Conservation (phyloP, 2,329 filamentous ascomycete genomes). For the Dactylellina drechsleri region DNA sequence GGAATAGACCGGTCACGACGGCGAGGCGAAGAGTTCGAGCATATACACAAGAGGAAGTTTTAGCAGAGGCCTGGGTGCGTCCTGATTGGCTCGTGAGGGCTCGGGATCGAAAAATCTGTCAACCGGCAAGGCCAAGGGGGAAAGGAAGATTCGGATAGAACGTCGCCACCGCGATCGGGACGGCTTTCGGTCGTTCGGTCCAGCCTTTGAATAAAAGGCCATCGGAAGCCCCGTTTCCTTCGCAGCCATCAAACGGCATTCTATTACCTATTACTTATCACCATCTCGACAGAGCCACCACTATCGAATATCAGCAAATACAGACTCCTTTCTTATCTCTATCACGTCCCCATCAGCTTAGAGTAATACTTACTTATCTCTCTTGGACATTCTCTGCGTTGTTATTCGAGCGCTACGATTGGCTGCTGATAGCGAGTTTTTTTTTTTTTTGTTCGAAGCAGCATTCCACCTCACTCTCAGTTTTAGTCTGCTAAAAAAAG, state of each 20-base stretch:
- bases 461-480: constrained; percentile 14
- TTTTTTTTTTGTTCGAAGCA: constrained; percentile 2
- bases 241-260: neutral
- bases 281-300: neutral
- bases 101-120: neutral
- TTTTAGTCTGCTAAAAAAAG: constrained; percentile 24
- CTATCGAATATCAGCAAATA: neutral
- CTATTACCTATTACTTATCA: neutral
- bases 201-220: constrained; percentile 1
- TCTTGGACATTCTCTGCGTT: constrained; percentile 6
- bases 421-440: constrained; percentile 35
- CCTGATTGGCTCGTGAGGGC: constrained; percentile 31
- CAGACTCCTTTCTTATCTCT: neutral
- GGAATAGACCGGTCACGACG: constrained; percentile 29
- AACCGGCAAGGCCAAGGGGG: too few relatives aligned
- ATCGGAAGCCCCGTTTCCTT: neutral
- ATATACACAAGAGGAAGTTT: constrained; percentile 22
- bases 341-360: neutral
- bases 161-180: constrained; percentile 19
- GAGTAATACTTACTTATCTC: neutral
- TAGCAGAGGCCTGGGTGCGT: constrained; percentile 16
- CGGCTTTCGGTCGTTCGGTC: too few relatives aligned
- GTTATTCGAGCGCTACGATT: constrained; percentile 15
- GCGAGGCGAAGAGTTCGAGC: neutral
- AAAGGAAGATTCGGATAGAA: neutral